phyloP scores from a whole-genome alignment of 148 eudicot genomes.

The Persicaria maculosa region DNA sequence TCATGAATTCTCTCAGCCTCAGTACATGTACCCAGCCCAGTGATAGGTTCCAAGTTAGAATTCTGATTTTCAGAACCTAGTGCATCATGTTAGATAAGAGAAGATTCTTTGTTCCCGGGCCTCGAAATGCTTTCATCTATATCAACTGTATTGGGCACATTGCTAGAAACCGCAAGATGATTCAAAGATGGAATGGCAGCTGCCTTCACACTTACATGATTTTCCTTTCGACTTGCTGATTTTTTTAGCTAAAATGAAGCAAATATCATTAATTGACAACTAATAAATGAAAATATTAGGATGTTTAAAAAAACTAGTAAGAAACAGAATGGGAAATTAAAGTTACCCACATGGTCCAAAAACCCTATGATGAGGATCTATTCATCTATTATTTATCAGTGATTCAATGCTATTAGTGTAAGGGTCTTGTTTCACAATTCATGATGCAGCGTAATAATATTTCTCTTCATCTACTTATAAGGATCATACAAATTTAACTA shows the following conservation, averaged over 20 bases:
- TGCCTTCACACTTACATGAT: conserved; percentile 34
- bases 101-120: conserved; percentile 31
- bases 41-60: conserved; percentile 18
- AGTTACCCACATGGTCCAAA: not conserved
- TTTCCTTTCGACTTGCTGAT: conserved; percentile 46
- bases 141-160: conserved; percentile 27
- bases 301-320: not conserved
- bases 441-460: not conserved
- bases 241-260: conserved; percentile 32
- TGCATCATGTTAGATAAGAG: conserved; percentile 20
- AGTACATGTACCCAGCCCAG: conserved; percentile 17
- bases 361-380: not conserved
- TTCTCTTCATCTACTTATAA: not conserved
- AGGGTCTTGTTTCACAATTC: not conserved
- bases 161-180: too few species aligned
- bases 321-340: not conserved
- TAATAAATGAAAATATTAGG: not conserved
- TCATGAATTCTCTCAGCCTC: conserved; percentile 28
- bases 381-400: not conserved
- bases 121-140: conserved; percentile 25
- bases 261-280: not conserved
- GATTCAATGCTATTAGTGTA: not conserved
- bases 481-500: not conserved
- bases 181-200: conserved; percentile 28
- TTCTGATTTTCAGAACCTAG: conserved; percentile 16